Conservation (phyloP, 2,329 filamentous ascomycete genomes). For the Cryoendolithus antarcticus region DNA sequence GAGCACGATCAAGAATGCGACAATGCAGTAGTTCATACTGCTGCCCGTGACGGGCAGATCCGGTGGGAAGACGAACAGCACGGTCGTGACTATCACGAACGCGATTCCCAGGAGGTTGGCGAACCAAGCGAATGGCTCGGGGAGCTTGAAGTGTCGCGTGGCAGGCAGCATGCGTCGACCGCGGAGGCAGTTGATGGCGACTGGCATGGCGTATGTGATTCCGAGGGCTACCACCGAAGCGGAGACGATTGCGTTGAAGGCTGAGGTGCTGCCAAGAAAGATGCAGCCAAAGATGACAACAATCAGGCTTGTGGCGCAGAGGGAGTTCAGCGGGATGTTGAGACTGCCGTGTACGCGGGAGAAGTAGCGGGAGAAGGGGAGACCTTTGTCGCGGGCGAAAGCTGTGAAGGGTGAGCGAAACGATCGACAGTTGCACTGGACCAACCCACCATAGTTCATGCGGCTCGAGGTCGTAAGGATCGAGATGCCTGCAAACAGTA, state of each 20-base stretch:
- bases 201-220: slow-evolving; percentile 58
- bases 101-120: slow-evolving; percentile 43
- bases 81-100: slow-evolving; percentile 53
- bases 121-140: slow-evolving; percentile 43
- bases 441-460: slow-evolving; percentile 44
- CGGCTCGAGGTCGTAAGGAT: slow-evolving; percentile 55
- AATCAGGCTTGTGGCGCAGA: slow-evolving; percentile 47
- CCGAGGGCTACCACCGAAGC: slow-evolving; percentile 58
- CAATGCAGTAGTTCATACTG: slow-evolving; percentile 51
- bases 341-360: slow-evolving; percentile 49
- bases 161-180: slow-evolving; percentile 51
- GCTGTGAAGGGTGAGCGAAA: slow-evolving; percentile 18
- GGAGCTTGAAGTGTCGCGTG: slow-evolving; percentile 41
- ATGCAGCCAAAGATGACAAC: slow-evolving; percentile 59
- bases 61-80: slow-evolving; percentile 60
- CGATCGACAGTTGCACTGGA: not conserved
- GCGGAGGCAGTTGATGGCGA: slow-evolving; percentile 51
- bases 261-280: slow-evolving; percentile 54
- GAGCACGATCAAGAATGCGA: slow-evolving; percentile 42
- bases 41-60: slow-evolving; percentile 45
- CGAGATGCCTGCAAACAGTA: slow-evolving; percentile 50
- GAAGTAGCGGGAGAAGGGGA: slow-evolving; percentile 50
- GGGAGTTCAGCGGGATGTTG: slow-evolving; percentile 53
- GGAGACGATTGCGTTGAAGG: slow-evolving; percentile 60
- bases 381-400: slow-evolving; percentile 54